Conservation (phyloP, 1,284 basidiomycete species). For the Boletus smithii region DNA sequence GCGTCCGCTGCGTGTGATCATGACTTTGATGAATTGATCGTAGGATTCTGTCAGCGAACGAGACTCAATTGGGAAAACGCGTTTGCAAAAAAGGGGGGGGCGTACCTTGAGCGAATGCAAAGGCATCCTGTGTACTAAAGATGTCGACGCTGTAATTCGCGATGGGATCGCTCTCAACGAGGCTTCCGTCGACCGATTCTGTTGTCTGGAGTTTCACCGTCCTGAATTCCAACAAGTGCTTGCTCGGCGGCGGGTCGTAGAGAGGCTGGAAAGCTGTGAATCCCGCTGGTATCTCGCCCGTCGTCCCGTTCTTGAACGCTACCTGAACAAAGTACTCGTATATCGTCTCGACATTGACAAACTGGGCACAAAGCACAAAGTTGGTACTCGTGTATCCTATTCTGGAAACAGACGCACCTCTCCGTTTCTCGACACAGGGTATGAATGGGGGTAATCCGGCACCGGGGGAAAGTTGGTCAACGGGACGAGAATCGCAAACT, state of each 20-base stretch:
- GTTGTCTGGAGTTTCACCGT: not conserved
- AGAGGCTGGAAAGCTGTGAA: slow-evolving; percentile 15
- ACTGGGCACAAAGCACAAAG: not conserved
- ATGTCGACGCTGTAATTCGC: not conserved
- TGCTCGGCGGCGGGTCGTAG: not conserved
- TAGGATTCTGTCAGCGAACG: too few relatives aligned
- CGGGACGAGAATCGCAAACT: slow-evolving; percentile 10
- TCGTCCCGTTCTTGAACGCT: slow-evolving; percentile 9
- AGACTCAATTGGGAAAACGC: not conserved
- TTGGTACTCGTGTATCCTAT: not conserved
- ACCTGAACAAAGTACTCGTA: slow-evolving; percentile 15
- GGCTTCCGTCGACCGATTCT: not conserved
- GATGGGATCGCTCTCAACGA: not conserved
- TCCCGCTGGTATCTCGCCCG: slow-evolving; percentile 8
- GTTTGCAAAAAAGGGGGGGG: not conserved
- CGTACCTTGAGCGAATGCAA: too few relatives aligned
- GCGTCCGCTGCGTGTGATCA: too few relatives aligned
- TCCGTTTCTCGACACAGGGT: not conserved
- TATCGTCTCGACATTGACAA: slow-evolving; percentile 4
- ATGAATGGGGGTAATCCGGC: not conserved
- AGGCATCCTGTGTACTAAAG: too few relatives aligned
- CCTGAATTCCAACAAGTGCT: not conserved
- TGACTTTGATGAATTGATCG: too few relatives aligned
- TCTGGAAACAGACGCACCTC: slow-evolving; percentile 3
- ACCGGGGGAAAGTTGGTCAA: slow-evolving; percentile 9